Evolutionary conservation across 306 rosid species (phyloP), one percentile per base, ranked within the genome.

Genomic region (Fragaria iinumae): DNA sequence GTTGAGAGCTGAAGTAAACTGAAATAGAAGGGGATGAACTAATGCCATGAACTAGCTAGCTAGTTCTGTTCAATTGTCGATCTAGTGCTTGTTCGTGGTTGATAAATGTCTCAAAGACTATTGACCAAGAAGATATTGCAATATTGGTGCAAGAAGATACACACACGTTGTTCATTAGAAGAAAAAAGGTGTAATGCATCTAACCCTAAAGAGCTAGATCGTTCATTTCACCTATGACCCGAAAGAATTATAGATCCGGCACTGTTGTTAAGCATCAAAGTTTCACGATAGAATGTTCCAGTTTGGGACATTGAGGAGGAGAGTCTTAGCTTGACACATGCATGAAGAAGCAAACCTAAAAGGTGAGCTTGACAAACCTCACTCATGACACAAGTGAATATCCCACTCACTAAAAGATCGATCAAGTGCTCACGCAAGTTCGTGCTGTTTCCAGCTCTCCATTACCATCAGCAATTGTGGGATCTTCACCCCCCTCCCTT

Each of bases 381-480:
- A 71, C 59, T 80, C 53, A 63, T 75, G 72, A 66, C 75, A 75
- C 32, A 48, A 49, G 29, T 67, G 72, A 73, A 39, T 34, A 66
- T 64, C 73, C 85, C 86, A 83, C 84, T 80, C 53, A 8, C 47
- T 16, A 34, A 43, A n/a, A 77, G 82, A 12, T 38, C 63, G 80
- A 12, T 38, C 63, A 41, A 79, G 79, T 84, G 84, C 80, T 80
- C 78, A 69, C 78, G 78, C 80, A 82, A 74, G 74, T 57, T 68
- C 11, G 73, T 73, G 73, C 25, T 52, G 57, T 62, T 17, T 38
- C 70, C 45, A 50, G 41, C 65, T 81, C 79, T 85, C 48, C 67
- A 76, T 80, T 69, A 41, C 72, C 82, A 79, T 62, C 67, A 77
- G 13, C 34, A 63, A 56, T 74, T 74, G 82, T 80, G 80, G 80